A percentile compares a stretch with the other conserved stretches of the same genome.
Conservation (phyloP, 129 eudicot genomes). For the Mikania micrantha region DNA sequence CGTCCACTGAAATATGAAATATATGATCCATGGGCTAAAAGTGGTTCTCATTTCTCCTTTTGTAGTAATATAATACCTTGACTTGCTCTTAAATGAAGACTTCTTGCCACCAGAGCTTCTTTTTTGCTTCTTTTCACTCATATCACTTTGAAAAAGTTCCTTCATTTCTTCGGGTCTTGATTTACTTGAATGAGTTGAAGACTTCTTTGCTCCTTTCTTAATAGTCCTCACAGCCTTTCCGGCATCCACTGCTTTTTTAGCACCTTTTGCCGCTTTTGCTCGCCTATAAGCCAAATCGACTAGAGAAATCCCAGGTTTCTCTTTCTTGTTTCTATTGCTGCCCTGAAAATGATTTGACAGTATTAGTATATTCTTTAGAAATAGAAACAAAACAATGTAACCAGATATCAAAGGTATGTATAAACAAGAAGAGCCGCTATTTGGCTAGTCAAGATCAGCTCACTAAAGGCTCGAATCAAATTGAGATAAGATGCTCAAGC, state of each 20-base stretch:
- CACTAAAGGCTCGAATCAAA: too few species aligned
- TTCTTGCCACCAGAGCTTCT: slow-evolving; percentile 43
- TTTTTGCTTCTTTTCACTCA: slow-evolving; percentile 79
- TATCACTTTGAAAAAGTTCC: slow-evolving; percentile 76
- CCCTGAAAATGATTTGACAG: slow-evolving; percentile 26
- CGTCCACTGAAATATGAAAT: background rate
- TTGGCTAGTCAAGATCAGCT: too few species aligned
- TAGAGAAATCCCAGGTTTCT: slow-evolving; percentile 58
- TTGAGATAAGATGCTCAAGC: too few species aligned
- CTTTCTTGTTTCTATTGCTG: slow-evolving; percentile 44
- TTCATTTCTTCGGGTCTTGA: slow-evolving; percentile 81
- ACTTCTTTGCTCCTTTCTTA: slow-evolving; percentile 32
- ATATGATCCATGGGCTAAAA: background rate
- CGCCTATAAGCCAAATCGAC: slow-evolving; percentile 86
- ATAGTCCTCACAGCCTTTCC: slow-evolving; percentile 47
- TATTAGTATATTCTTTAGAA: background rate
- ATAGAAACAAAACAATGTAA: background rate
- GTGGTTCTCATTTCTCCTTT: background rate
- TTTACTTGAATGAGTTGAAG: slow-evolving; percentile 36
- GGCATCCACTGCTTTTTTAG: slow-evolving; percentile 61
- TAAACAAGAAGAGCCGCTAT: background rate
- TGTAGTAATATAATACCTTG: slow-evolving; percentile 41
- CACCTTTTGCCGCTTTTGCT: slow-evolving; percentile 87
- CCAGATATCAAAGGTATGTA: too few species aligned
- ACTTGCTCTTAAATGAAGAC: slow-evolving; percentile 90